Evolutionary conservation across 148 eudicot genomes (phyloP), one percentile per base, ranked within the genome.

Genomic region (Limonium bicolor): DNA sequence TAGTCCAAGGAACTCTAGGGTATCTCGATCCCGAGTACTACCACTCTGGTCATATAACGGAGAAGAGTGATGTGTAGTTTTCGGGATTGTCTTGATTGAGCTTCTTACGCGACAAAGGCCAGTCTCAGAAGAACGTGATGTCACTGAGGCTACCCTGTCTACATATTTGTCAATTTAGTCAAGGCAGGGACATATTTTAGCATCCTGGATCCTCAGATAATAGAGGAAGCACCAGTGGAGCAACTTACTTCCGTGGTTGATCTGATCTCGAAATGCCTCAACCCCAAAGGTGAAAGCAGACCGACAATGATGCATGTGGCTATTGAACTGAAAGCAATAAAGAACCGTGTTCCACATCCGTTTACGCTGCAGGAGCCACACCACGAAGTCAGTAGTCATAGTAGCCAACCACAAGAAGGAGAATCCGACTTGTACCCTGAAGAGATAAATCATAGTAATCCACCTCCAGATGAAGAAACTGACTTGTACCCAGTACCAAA

Each of bases 1-100:
- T 31, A 13, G 51, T 48, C 15, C 51, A 27, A 31, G 51, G 51
- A 9, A 48, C 51, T 1, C 11, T 48, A 0, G 51, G 51, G n/a
- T 31, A 48, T 31, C 51, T 48, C 4, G 51, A 48, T 12, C 51
- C 51, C 6, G 51, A 48, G 10, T 48, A 48, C 17, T 17, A 29
- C n/a, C 37, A 19, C 11, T 27, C 51, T 3, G 32, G 37, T 20
- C 51, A 20, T 1, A 24, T 45, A 16, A 45, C 49, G 0, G 49
- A 45, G 1, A 39, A 39, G 43, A 39, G 43, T 20, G 51, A 48
- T 31, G 51, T 48, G 3, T 48, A 48, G 32, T 24, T 10, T 48
- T 48, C 11, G 51, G 51, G 2, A 37, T 48, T 3, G 38, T 48
- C 20, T 37, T 48, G 19, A 37, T 26, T 0, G 51, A 48, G 23